phyloP scores from a whole-genome alignment of 805 yeast genomes.

The Jamesozyma jinghongensis region DNA sequence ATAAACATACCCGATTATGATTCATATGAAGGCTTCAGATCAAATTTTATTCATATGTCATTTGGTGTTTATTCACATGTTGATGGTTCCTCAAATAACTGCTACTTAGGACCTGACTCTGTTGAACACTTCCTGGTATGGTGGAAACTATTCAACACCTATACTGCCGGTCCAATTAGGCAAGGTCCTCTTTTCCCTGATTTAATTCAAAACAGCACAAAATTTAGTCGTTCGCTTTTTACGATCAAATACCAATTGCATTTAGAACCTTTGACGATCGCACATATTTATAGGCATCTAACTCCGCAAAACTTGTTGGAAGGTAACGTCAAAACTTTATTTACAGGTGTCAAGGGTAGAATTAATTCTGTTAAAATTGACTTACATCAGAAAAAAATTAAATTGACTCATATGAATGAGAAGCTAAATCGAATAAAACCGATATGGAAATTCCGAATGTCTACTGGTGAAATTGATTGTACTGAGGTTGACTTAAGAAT shows the following conservation, averaged over 20 bases:
- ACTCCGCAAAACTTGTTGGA: conserved; percentile 36
- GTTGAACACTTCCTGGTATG: conserved; percentile 62
- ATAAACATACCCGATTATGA: conserved; percentile 40
- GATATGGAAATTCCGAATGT: conserved; percentile 47
- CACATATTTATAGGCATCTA: conserved; percentile 60
- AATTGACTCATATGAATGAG: conserved; percentile 35
- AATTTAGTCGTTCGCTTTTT: conserved; percentile 59
- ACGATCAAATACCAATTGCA: conserved; percentile 68
- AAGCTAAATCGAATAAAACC: conserved; percentile 38
- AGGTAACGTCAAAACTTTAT: conserved; percentile 33
- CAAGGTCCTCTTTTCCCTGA: conserved; percentile 60
- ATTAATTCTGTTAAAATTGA: conserved; percentile 47
- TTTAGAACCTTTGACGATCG: conserved; percentile 55
- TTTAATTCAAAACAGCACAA: conserved; percentile 36
- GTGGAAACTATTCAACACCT: conserved; percentile 77
- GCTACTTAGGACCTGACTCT: conserved; percentile 65
- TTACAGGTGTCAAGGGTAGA: conserved; percentile 59
- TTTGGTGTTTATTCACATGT: conserved; percentile 29
- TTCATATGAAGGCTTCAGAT: conserved; percentile 51
- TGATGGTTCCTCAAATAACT: conserved; percentile 47
- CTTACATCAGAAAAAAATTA: conserved; percentile 46
- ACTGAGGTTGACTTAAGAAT: conserved; percentile 60
- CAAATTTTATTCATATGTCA: conserved; percentile 53
- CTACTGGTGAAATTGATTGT: conserved; percentile 62
- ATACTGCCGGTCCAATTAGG: conserved; percentile 67